Percentiles rank a stretch among this genome's conserved stretches.
These are phyloP conservation scores for Schrenkiella parvula DNA, from an alignment of 345 rosid species.

Conservation along the genomic window DNA sequence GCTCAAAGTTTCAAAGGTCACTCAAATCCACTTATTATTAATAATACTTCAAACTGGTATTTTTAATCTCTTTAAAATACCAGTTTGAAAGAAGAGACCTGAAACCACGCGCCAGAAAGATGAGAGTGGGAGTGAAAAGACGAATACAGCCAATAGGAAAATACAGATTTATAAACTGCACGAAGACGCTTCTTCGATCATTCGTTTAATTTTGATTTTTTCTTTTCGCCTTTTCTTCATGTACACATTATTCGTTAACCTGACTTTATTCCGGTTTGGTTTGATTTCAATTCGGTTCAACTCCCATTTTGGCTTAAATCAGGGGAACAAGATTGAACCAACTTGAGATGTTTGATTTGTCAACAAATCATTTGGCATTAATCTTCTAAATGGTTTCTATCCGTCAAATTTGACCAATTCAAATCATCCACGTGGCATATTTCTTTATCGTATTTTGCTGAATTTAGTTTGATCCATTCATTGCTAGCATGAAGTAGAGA, in stretches of 20 bases:
- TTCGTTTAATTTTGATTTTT: conserved; percentile 1
- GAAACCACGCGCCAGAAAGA: neutral
- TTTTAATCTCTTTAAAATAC: no score
- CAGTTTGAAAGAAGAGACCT: neutral
- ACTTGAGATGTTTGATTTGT: neutral
- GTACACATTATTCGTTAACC: conserved; percentile 3
- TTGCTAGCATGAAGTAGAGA: conserved; percentile 7
- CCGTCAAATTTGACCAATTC: neutral
- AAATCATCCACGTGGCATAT: neutral
- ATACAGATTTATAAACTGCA: conserved; percentile 9
- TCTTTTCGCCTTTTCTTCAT: neutral
- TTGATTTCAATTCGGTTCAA: neutral
- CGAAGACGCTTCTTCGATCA: conserved; percentile 17
- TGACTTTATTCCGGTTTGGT: neutral
- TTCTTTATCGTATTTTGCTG: neutral
- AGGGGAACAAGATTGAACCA: neutral
- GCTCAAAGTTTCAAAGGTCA: neutral
- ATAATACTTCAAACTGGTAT: no score
- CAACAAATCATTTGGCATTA: neutral
- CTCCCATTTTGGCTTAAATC: neutral
- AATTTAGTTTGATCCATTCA: conserved; percentile 19
- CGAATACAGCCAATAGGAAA: conserved; percentile 9
- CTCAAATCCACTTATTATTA: neutral
- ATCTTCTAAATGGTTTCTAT: neutral
- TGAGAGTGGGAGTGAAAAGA: neutral